phyloP scores from a whole-genome alignment of 1,284 basidiomycete species.

The Apiotrichum montevideense region DNA sequence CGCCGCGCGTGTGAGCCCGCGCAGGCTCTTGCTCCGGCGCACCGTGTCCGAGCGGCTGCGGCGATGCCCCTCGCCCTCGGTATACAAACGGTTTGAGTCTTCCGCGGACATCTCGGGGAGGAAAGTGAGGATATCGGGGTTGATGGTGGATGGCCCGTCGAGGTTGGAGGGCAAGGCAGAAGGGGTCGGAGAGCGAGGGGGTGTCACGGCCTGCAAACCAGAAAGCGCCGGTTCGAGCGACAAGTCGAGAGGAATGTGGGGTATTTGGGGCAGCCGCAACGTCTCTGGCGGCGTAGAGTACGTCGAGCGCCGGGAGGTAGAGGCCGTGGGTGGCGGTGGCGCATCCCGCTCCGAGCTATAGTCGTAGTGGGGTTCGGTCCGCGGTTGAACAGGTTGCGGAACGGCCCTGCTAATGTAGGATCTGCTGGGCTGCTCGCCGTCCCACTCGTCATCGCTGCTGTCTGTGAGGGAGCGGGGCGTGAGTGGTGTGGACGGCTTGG shows the following conservation, averaged over 20 bases:
- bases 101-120: slow-evolving; percentile 40
- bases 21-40: background rate
- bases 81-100: slow-evolving; percentile 24
- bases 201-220: background rate
- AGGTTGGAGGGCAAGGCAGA: slow-evolving; percentile 16
- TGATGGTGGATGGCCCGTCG: slow-evolving; percentile 36
- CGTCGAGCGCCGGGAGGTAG: too few species aligned
- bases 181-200: background rate
- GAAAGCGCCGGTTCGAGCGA: too few species aligned
- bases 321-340: too few species aligned
- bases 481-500: background rate
- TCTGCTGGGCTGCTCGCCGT: background rate
- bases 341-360: too few species aligned
- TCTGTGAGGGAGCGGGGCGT: background rate
- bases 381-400: too few species aligned
- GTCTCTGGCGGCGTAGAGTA: too few species aligned
- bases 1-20: background rate
- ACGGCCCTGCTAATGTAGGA: background rate
- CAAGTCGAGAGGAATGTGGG: too few species aligned
- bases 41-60: background rate
- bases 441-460: background rate
- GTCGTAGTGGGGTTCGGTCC: too few species aligned
- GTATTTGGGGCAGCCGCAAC: too few species aligned
- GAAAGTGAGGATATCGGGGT: slow-evolving; percentile 41
- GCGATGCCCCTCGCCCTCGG: background rate